Base-by-base conservation (phyloP, 768 basidiomycete genomes). In the Xerocomellus intermedius region DNA sequence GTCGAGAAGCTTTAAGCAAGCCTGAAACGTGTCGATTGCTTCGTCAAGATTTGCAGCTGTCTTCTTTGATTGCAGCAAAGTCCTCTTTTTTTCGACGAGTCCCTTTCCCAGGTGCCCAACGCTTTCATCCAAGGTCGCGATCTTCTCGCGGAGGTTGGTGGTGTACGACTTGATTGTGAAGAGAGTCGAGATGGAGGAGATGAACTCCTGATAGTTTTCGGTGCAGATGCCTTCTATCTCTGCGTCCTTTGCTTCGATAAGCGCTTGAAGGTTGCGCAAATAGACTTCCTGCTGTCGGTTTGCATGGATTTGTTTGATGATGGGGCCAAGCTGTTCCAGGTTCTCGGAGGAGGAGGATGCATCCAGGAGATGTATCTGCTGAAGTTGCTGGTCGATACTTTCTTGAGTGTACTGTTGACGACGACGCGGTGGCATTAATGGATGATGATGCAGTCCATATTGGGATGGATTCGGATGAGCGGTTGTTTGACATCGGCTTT, bases 161-260 rank as follows among this genome's bases (percentile, higher is more conserved):
- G 97, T 98, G 66, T 97, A 98, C 19, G 94, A 93, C 71, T 98
- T 89, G 69, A 99, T 93, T 44, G 89, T 88, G 73, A 98, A 89
- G 58, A 99, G 79, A 3, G 94, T 98, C n/a, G 94, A 93, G 16
- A 98, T 94, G 19, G 95, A 97, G 28, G 89, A 87, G 33, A 98
- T 94, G 64, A 99, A 99, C 73, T 98, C 96, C 73, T 95, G 93
- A 66, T 98, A 98, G 71, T 98, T 98, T 62, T 94, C 90, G 54
- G 86, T 83, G 74, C 97, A 98, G 70, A 98, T 94, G 56, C 83
- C 85, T 75, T 98, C 93, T 70, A 99, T 99, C 72, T 98, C 96
- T 57, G 82, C 80, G 70, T 99, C 97, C 75, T 98, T 97, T 60
- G 94, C 85, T 65, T 93, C 86, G 55, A 98, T 88, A 64, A 98